These are phyloP conservation scores for Penicillium sp. DNA, from an alignment of 2,329 filamentous ascomycete species.

Conservation along the genomic window DNA sequence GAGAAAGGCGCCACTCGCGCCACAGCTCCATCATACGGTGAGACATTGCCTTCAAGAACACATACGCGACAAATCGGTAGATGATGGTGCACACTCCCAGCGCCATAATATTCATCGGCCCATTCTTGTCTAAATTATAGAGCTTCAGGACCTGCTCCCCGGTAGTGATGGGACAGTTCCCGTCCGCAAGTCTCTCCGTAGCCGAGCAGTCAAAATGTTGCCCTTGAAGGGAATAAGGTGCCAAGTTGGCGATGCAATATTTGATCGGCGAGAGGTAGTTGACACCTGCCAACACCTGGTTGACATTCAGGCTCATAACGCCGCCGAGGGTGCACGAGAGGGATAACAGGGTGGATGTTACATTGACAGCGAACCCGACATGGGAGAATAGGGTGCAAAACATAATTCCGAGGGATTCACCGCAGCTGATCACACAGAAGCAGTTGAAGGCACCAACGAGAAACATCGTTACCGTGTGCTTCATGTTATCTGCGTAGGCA, in stretches of 20 bases:
- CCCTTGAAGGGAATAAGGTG: slow-evolving; percentile 62
- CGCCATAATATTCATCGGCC: slow-evolving; percentile 60
- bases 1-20: slow-evolving; percentile 22
- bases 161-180: slow-evolving; percentile 63
- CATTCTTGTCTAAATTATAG: slow-evolving; percentile 65
- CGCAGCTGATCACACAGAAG: slow-evolving; percentile 72
- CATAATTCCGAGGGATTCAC: slow-evolving; percentile 74
- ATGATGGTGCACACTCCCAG: slow-evolving; percentile 63
- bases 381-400: slow-evolving; percentile 76
- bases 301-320: slow-evolving; percentile 69
- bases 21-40: slow-evolving; percentile 21
- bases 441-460: slow-evolving; percentile 67
- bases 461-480: slow-evolving; percentile 63
- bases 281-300: slow-evolving; percentile 62
- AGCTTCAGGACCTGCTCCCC: slow-evolving; percentile 67
- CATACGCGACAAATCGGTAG: slow-evolving; percentile 59
- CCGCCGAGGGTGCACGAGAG: slow-evolving; percentile 71
- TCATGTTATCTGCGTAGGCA: slow-evolving; percentile 64
- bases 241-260: slow-evolving; percentile 67
- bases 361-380: slow-evolving; percentile 73
- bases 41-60: slow-evolving; percentile 32
- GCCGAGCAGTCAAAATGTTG: slow-evolving; percentile 65
- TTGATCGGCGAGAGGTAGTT: slow-evolving; percentile 72
- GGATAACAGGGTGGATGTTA: slow-evolving; percentile 68
- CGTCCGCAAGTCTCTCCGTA: slow-evolving; percentile 58